phyloP scores from a whole-genome alignment of 78 protist genomes.

The Pigoraptor vietnamica region DNA sequence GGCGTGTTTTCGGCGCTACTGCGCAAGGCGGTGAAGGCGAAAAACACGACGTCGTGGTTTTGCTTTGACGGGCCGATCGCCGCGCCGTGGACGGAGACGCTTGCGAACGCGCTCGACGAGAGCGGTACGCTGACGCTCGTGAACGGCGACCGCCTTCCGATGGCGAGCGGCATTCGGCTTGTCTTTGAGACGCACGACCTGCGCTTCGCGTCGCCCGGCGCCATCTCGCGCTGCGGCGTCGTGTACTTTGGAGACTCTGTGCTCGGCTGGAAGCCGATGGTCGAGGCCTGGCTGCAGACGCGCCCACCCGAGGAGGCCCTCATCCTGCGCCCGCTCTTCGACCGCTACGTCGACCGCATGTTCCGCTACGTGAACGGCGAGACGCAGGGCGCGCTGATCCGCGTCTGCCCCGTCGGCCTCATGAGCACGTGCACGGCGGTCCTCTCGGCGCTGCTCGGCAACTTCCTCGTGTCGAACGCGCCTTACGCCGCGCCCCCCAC shows the following conservation, averaged over 20 bases:
- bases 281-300: slow-evolving; percentile 35
- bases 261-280: slow-evolving; percentile 46
- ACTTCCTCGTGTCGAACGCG: neutral
- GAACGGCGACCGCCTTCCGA: slow-evolving; percentile 94
- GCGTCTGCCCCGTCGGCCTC: slow-evolving; percentile 4
- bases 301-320: slow-evolving; percentile 1
- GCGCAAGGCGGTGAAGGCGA: slow-evolving; percentile 63
- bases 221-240: slow-evolving; percentile 89
- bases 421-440: neutral
- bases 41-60: slow-evolving; percentile 79
- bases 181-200: slow-evolving; percentile 79
- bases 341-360: slow-evolving; percentile 9
- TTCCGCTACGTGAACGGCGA: slow-evolving; percentile 3
- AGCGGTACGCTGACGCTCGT: slow-evolving; percentile 96
- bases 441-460: slow-evolving; percentile 6
- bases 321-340: slow-evolving; percentile 16
- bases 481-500: neutral
- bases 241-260: slow-evolving; percentile 54
- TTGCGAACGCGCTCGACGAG: slow-evolving; percentile 96
- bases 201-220: slow-evolving; percentile 89
- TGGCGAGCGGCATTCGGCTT: slow-evolving; percentile 61
- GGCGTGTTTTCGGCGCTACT: slow-evolving; percentile 89
- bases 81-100: slow-evolving; percentile 98
- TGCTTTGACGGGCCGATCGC: slow-evolving; percentile 98
- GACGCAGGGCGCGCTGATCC: neutral